Percentiles rank a stretch among this genome's conserved stretches.
phyloP scores from a whole-genome alignment of 139 green algal species.

The Cymbomonas tetramitiformis region DNA sequence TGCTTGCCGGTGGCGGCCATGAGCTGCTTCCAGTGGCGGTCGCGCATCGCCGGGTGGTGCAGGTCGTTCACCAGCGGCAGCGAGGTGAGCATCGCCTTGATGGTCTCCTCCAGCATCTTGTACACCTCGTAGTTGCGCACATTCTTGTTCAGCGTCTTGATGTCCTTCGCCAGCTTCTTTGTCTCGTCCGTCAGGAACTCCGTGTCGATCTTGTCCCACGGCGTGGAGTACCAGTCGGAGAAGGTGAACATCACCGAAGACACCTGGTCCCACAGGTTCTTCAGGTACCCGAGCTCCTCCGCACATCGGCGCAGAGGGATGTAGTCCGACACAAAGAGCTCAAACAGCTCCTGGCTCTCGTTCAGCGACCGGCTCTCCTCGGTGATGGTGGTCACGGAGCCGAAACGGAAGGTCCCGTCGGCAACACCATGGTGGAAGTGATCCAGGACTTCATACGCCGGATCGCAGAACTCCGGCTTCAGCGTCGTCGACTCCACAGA shows the following conservation, averaged over 20 bases:
- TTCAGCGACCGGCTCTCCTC: constrained; percentile 56
- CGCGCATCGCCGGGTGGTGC: constrained; percentile 70
- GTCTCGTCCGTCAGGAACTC: constrained; percentile 67
- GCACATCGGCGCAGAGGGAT: constrained; percentile 54
- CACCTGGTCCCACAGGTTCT: constrained; percentile 65
- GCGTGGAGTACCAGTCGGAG: constrained; percentile 59
- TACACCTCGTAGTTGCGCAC: constrained; percentile 63
- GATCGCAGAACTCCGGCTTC: constrained; percentile 41
- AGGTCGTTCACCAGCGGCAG: constrained; percentile 75
- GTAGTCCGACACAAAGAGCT: constrained; percentile 69
- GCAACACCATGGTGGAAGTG: constrained; percentile 18
- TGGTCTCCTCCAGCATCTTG: constrained; percentile 57
- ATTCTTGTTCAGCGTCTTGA: constrained; percentile 63
- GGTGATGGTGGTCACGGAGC: constrained; percentile 44
- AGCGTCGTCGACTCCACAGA: constrained; percentile 26
- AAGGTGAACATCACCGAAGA: constrained; percentile 64
- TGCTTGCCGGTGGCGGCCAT: constrained; percentile 53
- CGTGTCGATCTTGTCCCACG: constrained; percentile 73
- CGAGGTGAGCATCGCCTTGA: constrained; percentile 65
- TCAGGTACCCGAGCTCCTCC: constrained; percentile 72
- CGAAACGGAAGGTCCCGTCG: constrained; percentile 36
- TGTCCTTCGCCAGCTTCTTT: constrained; percentile 69
- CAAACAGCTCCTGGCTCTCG: constrained; percentile 77
- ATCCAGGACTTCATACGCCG: constrained; percentile 18
- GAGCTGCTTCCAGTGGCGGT: constrained; percentile 75